Base-by-base conservation (phyloP, 2,329 filamentous ascomycete species). In the Penicillium sp. region DNA sequence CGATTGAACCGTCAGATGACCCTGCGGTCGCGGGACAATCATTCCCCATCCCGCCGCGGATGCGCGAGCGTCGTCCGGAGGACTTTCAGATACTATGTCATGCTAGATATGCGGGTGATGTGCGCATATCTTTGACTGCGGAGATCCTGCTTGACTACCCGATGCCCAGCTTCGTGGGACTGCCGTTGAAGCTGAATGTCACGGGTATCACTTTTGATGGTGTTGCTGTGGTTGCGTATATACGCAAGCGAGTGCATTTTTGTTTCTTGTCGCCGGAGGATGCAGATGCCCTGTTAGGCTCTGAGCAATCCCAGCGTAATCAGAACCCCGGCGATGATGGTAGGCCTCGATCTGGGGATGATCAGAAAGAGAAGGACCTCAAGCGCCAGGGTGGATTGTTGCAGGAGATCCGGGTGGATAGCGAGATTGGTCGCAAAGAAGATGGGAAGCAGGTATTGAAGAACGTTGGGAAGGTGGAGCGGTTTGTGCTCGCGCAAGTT, bases 391-490 rank as follows among this genome's bases (percentile, higher is more conserved):
- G 88, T 3, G 89, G 89, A 0, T 72, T 97, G 50, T 72, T 99
- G 48, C 89, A 95, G 68, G 89, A 97, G 72, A 95, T 99, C 62
- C 84, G 86, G 58, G 92, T 99, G 6, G 93, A 99, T 71, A 97
- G 92, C 68, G 93, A 99, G 73, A 99, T 99, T 68, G 93, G 93
- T 6, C 86, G 93, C 68, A 84, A 90, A 58, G 90, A 95, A 63
- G 86, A 87, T 52, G 89, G 89, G 22, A 95, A 93, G 73, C 92
- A 96, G 74, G 93, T 92, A 39, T 75, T 99, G 52, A 97, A 96
- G 78, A 99, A 99, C 68, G 92, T 99, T 41, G 92, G 93, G 51
- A 99, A 99, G 77, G 93, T 99, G 50, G 93, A 99, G 75, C 87
- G 89, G 63, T 99, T 99, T 69, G 89, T 99, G 49, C 78, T 99